Percentiles rank a stretch among this genome's conserved stretches.
Evolutionary conservation across 306 rosid species (phyloP).

Genomic region (Rubus idaeus): DNA sequence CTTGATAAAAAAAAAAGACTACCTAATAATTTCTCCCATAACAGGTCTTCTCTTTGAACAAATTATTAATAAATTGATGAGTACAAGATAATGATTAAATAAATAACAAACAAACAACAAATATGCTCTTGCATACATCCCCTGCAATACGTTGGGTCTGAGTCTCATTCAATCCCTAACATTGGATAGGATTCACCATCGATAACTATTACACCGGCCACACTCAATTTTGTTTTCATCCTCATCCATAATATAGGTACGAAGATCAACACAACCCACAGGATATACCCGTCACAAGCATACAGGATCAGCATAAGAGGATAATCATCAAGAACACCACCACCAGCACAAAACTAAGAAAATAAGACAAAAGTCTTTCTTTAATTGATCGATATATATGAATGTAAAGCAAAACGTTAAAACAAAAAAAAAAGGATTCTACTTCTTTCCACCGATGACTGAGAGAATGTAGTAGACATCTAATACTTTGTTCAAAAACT

Average conservation of each 20-base stretch:
- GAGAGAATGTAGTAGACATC: neutral
- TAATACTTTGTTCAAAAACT: conserved; percentile 1
- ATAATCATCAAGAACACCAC: neutral
- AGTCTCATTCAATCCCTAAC: neutral
- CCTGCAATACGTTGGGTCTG: neutral
- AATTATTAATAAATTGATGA: too few relatives aligned
- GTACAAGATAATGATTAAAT: too few relatives aligned
- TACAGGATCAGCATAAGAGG: neutral
- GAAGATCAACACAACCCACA: neutral
- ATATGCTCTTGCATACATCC: neutral
- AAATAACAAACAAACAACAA: too few relatives aligned
- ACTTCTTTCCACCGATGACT: too few relatives aligned
- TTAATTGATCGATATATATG: neutral
- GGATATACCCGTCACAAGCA: neutral
- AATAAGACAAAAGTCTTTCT: too few relatives aligned
- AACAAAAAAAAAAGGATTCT: conserved; percentile 16
- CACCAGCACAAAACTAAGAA: neutral
- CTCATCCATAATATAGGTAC: neutral
- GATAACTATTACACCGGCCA: neutral
- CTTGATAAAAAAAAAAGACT: too few relatives aligned
- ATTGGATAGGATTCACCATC: neutral
- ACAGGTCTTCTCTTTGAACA: too few relatives aligned
- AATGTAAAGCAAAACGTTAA: neutral
- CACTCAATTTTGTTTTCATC: neutral
- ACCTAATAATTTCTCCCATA: too few relatives aligned